Percentiles rank a stretch among this genome's conserved stretches.
phyloP scores from a whole-genome alignment of 1,284 basidiomycete species.

The Tylopilus sp. region DNA sequence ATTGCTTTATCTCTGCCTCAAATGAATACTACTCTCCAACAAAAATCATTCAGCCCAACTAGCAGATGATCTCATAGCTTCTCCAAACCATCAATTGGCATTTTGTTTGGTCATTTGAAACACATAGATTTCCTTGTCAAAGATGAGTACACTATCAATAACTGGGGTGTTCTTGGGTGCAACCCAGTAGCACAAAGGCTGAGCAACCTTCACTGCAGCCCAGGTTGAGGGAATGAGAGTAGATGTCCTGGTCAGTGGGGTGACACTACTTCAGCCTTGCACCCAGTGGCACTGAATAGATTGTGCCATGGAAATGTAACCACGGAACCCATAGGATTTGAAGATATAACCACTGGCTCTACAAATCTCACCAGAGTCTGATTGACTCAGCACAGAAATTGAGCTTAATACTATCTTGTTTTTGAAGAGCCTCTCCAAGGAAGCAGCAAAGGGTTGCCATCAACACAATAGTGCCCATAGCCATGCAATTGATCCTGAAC shows the following conservation, averaged over 20 bases:
- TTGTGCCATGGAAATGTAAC: background rate
- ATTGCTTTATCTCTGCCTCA: background rate
- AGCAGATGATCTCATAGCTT: background rate
- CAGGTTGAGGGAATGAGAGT: background rate
- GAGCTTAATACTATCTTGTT: background rate
- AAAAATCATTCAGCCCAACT: background rate
- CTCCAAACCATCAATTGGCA: background rate
- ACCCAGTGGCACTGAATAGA: background rate
- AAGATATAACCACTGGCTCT: background rate
- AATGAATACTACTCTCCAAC: background rate
- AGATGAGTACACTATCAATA: background rate
- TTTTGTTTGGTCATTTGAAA: background rate
- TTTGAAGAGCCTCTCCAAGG: background rate
- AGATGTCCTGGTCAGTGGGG: background rate
- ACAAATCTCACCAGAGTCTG: background rate
- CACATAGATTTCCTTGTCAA: background rate
- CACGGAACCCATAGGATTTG: too few relatives aligned
- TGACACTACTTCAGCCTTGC: background rate
- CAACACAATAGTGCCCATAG: background rate
- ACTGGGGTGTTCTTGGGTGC: background rate
- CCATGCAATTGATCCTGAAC: background rate
- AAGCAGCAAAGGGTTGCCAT: background rate
- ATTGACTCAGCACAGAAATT: too few relatives aligned
- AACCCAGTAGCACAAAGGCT: too few relatives aligned
- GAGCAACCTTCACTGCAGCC: background rate